Conservation (phyloP, 2,329 filamentous ascomycete species). For the Epichloe glyceriae region DNA sequence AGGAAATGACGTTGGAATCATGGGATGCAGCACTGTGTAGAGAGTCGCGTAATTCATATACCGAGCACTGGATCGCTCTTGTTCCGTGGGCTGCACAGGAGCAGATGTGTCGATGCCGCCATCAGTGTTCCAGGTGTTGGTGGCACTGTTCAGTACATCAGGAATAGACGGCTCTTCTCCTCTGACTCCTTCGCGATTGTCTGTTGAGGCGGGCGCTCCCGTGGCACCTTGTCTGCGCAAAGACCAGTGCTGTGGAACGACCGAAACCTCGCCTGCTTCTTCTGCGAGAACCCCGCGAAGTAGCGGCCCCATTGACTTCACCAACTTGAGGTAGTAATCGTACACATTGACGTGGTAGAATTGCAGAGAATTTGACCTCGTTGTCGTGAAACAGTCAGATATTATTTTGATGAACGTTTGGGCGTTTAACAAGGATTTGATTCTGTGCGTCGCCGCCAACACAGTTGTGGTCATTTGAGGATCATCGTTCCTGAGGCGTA, state of each 20-base stretch:
- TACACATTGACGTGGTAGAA: slow-evolving; percentile 71
- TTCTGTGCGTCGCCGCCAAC: slow-evolving; percentile 57
- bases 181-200: slow-evolving; percentile 12
- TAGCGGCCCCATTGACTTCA: slow-evolving; percentile 63
- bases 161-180: slow-evolving; percentile 16
- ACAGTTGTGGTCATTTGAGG: slow-evolving; percentile 26
- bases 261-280: slow-evolving; percentile 60
- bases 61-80: slow-evolving; percentile 30
- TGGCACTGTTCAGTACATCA: slow-evolving; percentile 16
- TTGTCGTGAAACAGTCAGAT: slow-evolving; percentile 59
- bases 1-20: slow-evolving; percentile 67
- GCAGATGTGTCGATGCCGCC: slow-evolving; percentile 11
- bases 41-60: slow-evolving; percentile 67
- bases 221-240: slow-evolving; percentile 19
- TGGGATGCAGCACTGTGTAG: slow-evolving; percentile 61
- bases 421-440: slow-evolving; percentile 65
- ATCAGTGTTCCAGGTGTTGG: slow-evolving; percentile 15
- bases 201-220: slow-evolving; percentile 10
- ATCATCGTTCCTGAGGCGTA: slow-evolving; percentile 20
- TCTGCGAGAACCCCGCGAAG: slow-evolving; percentile 75
- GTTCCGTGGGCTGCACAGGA: slow-evolving; percentile 23
- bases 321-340: slow-evolving; percentile 66
- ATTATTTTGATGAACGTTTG: slow-evolving; percentile 67
- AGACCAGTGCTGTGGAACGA: slow-evolving; percentile 59
- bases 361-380: slow-evolving; percentile 48